Evolutionary conservation across 805 yeast species (phyloP), one percentile per base, ranked within the genome.

Genomic region (Saturnispora bothae): DNA sequence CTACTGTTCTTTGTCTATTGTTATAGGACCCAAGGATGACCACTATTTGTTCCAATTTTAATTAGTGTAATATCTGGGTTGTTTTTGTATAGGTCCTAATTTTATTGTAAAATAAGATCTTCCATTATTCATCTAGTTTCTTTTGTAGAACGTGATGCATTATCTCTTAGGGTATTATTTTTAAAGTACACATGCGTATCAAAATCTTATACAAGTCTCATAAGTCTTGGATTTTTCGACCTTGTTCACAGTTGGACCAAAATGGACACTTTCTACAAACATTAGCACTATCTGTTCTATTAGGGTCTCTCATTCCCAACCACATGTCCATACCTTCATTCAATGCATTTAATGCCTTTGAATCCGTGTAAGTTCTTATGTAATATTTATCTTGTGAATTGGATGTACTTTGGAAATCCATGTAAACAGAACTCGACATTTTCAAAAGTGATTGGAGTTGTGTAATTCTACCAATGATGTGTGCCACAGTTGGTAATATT

Each of bases 251-350:
- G 16, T 44, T 30, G 4, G 32, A 15, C 13, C 33, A 28, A 17
- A 42, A 80, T 15, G 69, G 75, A 56, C 89, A 80, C 35, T 53
- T 59, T 13, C 56, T 61, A 52, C 89, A 80, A 41, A 65, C 65
- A 4, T 56, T 45, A 17, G 52, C 39, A 45, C 57, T 45, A 53
- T 69, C 64, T 1, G 62, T 63, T 5, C 66, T 67, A 22, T 48
- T 49, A 1, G 83, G 82, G 3, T 51, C 53, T 33, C 81, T 56
- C 23, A 55, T 47, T 0, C 86, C 86, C 47, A 63, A 60, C 86
- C 86, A 80, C 44, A 76, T 70, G 18, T 50, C 49, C 36, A 69
- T 46, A 3, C 75, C 62, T 9, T 52, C 45, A 0, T 44, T 32
- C 2, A 69, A n/a, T n/a, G n/a, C n/a, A n/a, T n/a, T n/a, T n/a